Conservation (phyloP, 148 eudicot genomes). For the Pouteria glomerata region DNA sequence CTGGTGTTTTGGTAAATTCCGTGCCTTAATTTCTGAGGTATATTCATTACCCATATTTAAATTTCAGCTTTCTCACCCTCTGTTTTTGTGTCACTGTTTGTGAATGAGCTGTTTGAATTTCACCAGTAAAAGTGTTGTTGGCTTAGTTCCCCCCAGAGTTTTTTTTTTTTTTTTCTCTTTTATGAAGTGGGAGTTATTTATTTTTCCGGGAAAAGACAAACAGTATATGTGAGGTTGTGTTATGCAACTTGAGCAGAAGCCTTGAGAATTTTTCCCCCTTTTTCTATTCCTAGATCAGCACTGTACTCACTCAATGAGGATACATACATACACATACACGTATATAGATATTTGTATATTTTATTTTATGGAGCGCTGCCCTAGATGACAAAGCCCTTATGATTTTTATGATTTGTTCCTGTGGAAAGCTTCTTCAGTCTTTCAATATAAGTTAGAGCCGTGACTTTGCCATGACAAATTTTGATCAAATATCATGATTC, state of each 20-base stretch:
- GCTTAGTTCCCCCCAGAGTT: background rate
- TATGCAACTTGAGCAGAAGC: background rate
- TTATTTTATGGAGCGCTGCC: conserved; percentile 5
- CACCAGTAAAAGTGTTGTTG: too few relatives aligned
- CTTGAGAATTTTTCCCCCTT: background rate
- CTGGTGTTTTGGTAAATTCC: conserved; percentile 4
- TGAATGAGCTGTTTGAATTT: background rate
- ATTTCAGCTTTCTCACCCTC: background rate
- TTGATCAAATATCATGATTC: too few relatives aligned
- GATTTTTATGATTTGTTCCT: background rate
- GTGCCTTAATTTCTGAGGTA: conserved; percentile 10
- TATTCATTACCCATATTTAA: background rate
- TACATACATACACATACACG: too few relatives aligned
- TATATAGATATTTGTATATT: background rate
- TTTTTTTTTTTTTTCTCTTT: background rate
- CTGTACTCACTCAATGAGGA: background rate
- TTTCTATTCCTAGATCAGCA: conserved; percentile 1
- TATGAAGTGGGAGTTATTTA: background rate
- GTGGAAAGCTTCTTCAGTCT: background rate
- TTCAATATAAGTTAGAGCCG: background rate
- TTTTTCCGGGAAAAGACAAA: background rate
- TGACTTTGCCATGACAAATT: background rate
- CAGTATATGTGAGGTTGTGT: background rate
- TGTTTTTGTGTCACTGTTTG: background rate
- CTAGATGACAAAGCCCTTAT: background rate